Evolutionary conservation across 768 basidiomycete genomes (phyloP).

Genomic region (Lactifluus subvellereus): DNA sequence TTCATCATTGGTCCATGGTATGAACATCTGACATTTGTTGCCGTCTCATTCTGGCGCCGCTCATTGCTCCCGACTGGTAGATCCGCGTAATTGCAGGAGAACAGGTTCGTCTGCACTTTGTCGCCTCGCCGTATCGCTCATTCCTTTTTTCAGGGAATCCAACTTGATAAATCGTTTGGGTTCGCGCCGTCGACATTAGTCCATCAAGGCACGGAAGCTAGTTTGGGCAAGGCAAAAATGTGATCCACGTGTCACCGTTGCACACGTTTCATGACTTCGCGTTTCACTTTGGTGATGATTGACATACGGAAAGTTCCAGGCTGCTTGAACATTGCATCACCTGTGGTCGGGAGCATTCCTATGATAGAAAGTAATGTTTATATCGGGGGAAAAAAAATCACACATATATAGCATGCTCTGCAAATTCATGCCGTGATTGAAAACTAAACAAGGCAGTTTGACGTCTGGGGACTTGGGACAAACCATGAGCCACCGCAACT

Average conservation of each 20-base stretch:
- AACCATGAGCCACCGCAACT: neutral
- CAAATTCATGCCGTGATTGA: neutral
- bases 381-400: neutral
- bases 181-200: slow-evolving; percentile 83
- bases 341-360: neutral
- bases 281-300: neutral
- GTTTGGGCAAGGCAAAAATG: slow-evolving; percentile 61
- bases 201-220: slow-evolving; percentile 60
- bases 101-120: slow-evolving; percentile 43
- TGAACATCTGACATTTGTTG: slow-evolving; percentile 23
- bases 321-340: neutral
- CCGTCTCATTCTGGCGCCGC: slow-evolving; percentile 9
- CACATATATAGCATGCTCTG: neutral
- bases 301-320: neutral
- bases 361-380: neutral
- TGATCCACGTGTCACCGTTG: slow-evolving; percentile 27
- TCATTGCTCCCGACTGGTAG: slow-evolving; percentile 33
- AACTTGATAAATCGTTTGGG: slow-evolving; percentile 70
- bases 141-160: slow-evolving; percentile 45
- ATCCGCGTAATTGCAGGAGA: slow-evolving; percentile 82
- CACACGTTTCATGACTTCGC: neutral
- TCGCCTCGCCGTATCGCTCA: neutral
- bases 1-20: slow-evolving; percentile 91
- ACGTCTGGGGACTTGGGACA: neutral
- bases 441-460: too few species aligned